These are phyloP conservation scores for Coniella vitis DNA, from an alignment of 2,329 filamentous ascomycete genomes.

Conservation along the genomic window DNA sequence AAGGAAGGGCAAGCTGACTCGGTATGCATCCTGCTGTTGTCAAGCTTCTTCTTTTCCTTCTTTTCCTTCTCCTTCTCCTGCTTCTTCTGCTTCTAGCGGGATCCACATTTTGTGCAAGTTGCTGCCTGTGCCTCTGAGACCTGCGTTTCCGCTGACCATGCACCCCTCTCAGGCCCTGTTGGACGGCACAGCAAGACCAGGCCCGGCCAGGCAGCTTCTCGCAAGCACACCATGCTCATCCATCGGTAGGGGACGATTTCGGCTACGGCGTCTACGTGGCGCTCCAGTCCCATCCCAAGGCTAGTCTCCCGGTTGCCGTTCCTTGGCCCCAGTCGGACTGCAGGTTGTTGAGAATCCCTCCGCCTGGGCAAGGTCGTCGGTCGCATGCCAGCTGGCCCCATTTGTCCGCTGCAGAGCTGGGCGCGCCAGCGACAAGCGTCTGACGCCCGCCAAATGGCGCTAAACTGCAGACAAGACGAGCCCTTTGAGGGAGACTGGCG, in stretches of 20 bases:
- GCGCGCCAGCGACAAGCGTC: constrained; percentile 14
- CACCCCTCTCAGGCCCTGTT: no score
- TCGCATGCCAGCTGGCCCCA: not conserved
- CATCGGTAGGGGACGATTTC: not conserved
- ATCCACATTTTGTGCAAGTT: no score
- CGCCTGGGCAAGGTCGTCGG: not conserved
- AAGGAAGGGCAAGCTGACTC: not conserved
- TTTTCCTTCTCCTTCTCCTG: no score
- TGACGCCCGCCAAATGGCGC: constrained; percentile 8
- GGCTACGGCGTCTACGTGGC: not conserved
- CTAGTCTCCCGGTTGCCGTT: not conserved
- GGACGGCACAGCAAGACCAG: no score
- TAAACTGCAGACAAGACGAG: not conserved
- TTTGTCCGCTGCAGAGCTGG: not conserved
- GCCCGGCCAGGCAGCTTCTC: not conserved
- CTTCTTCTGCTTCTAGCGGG: no score
- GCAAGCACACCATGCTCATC: not conserved
- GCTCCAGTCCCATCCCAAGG: not conserved
- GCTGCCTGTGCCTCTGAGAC: no score
- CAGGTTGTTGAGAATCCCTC: constrained; percentile 1
- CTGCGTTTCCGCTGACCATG: no score
- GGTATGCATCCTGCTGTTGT: not conserved
- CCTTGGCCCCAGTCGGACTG: not conserved
- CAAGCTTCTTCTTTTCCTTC: no score
- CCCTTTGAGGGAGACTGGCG: not conserved